Evolutionary conservation across 108 stramenopile species (phyloP), one percentile per base, ranked within the genome.

Genomic region (Discostella stelligeroides): DNA sequence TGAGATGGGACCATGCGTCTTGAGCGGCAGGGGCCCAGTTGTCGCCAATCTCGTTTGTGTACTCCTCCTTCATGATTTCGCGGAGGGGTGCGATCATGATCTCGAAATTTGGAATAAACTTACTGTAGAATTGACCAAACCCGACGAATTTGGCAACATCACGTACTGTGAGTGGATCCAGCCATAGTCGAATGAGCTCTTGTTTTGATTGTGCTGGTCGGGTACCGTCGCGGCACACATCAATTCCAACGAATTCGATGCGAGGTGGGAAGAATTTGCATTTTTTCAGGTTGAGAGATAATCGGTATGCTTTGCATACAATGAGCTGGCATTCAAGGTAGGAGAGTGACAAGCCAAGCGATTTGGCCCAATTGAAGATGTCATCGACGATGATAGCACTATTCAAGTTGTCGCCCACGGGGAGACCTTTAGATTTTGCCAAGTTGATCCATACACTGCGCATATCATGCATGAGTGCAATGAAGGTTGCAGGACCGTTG

Each of bases 151-250:
- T n/a, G n/a, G n/a, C n/a, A n/a, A n/a, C n/a, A n/a, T n/a, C n/a
- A n/a, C n/a, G n/a, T n/a, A n/a, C n/a, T 37, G 15, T 8, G 11
- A 15, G 29, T 18, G 49, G 64, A 12, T 14, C 21, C 7, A 29
- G 64, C 64, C 64, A 66, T 18, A 48, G 7, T 12, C 38, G 37
- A 2, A 67, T 51, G 4, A 67, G 51, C 17, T 55, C 15, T 21
- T 67, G 51, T 20, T 64, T 64, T n/a, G 63, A 64, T 15, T 24
- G 25, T 64, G 63, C 63, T 21, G 66, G 66, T 30, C 39, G 42
- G 21, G 18, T 62, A 13, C 60, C 42, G 11, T 62, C 23, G 1
- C 5, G 1, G 41, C 40, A 62, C 9, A 67, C 53, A 50, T 55
- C 53, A 7, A 54, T 40, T 8, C 66, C 66, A 15, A 54, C 66